These are phyloP conservation scores for Pyrenophora graminea DNA, from an alignment of 2,329 filamentous ascomycete genomes.

Conservation along the genomic window DNA sequence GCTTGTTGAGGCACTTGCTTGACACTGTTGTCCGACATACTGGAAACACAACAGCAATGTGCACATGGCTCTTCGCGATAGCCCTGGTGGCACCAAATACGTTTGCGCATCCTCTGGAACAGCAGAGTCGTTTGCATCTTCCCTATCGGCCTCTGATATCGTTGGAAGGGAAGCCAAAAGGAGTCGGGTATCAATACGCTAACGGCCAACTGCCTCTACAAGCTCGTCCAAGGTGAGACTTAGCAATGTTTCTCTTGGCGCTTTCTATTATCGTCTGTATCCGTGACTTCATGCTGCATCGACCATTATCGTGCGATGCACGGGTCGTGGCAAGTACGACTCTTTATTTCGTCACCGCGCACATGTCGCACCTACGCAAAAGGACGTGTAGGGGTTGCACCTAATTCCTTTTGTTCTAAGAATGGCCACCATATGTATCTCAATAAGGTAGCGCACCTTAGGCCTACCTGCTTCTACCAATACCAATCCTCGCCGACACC, in stretches of 20 bases:
- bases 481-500: background rate
- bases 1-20: too few relatives aligned
- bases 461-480: too few relatives aligned
- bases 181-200: slow-evolving; percentile 12
- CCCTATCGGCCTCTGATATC: background rate
- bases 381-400: background rate
- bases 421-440: too few relatives aligned
- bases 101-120: background rate
- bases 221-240: slow-evolving; percentile 20
- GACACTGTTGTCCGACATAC: too few relatives aligned
- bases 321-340: background rate
- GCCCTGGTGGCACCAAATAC: background rate
- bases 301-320: background rate
- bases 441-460: too few relatives aligned
- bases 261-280: background rate
- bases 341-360: background rate
- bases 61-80: background rate
- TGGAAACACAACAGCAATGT: background rate
- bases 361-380: background rate
- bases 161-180: background rate
- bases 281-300: background rate
- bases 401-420: too few relatives aligned
- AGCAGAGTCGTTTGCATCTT: background rate
- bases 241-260: background rate
- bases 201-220: slow-evolving; percentile 12